These are phyloP conservation scores for Paxillus involutus DNA, from an alignment of 768 basidiomycete genomes.

Conservation along the genomic window DNA sequence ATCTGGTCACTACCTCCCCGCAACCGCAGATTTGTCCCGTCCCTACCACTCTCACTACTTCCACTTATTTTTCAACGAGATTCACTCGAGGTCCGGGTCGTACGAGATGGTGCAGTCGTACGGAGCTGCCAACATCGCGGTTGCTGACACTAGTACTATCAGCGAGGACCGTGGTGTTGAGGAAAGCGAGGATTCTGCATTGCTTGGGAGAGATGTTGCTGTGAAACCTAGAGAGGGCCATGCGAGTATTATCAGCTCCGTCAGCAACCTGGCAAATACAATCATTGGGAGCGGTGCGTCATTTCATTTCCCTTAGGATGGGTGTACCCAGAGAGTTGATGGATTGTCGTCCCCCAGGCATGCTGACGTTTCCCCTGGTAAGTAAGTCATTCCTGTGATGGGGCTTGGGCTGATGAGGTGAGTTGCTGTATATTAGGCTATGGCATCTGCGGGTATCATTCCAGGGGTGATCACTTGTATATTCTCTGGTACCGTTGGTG, in stretches of 20 bases:
- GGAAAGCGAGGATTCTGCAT: conserved; percentile 54
- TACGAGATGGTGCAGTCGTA: conserved; percentile 74
- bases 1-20: neutral
- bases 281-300: conserved; percentile 85
- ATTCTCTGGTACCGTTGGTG: conserved; percentile 73
- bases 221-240: conserved; percentile 53
- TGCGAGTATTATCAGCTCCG: conserved; percentile 65
- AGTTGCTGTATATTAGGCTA: conserved; percentile 51
- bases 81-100: conserved; percentile 7
- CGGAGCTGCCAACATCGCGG: conserved; percentile 48
- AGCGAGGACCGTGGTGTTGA: conserved; percentile 8
- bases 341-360: conserved; percentile 46
- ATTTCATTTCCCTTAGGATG: neutral
- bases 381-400: conserved; percentile 15
- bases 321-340: neutral
- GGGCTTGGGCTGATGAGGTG: neutral
- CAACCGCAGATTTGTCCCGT: neutral
- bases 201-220: conserved; percentile 46
- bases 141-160: conserved; percentile 15
- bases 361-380: conserved; percentile 87
- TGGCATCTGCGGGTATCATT: conserved; percentile 87
- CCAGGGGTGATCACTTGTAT: conserved; percentile 89
- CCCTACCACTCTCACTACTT: neutral
- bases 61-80: neutral
- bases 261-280: conserved; percentile 85